A percentile compares a stretch with the other conserved stretches of the same genome.
These are phyloP conservation scores for Fusarium duplospermum DNA, from an alignment of 2,329 filamentous ascomycete genomes.

Conservation along the genomic window DNA sequence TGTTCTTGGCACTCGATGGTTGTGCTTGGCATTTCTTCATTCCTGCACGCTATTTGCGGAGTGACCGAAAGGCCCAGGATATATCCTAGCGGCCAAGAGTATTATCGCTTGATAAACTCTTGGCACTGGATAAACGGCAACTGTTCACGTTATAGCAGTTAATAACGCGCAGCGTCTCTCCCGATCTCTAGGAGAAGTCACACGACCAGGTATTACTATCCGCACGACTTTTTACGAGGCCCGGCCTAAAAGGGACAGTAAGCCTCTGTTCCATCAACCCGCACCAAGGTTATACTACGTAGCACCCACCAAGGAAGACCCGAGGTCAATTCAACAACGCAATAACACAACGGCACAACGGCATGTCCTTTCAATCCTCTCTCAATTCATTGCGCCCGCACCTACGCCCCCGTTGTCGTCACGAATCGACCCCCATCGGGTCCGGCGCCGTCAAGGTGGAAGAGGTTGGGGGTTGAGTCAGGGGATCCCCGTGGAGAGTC, in stretches of 20 bases:
- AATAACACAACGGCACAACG: not conserved
- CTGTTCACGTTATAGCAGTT: not conserved
- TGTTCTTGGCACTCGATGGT: not conserved
- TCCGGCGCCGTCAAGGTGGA: too few species aligned
- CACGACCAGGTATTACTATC: not conserved
- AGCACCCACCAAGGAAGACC: not conserved
- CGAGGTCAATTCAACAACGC: not conserved
- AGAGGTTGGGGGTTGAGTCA: not conserved
- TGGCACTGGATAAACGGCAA: constrained; percentile 1
- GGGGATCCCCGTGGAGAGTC: too few species aligned
- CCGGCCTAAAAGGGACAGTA: constrained; percentile 1
- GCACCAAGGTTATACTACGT: not conserved
- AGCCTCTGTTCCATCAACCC: constrained; percentile 3
- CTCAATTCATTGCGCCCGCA: not conserved
- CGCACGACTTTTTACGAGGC: not conserved
- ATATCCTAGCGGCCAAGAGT: not conserved
- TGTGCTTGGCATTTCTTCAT: not conserved
- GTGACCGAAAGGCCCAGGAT: not conserved
- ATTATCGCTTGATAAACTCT: not conserved
- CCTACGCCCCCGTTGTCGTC: not conserved
- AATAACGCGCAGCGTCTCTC: not conserved
- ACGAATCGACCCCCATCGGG: not conserved
- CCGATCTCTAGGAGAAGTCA: not conserved
- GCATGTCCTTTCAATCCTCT: not conserved
- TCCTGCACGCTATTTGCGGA: not conserved